phyloP scores from a whole-genome alignment of 495 filamentous ascomycete species.

The Diplogelasinospora grovesii region DNA sequence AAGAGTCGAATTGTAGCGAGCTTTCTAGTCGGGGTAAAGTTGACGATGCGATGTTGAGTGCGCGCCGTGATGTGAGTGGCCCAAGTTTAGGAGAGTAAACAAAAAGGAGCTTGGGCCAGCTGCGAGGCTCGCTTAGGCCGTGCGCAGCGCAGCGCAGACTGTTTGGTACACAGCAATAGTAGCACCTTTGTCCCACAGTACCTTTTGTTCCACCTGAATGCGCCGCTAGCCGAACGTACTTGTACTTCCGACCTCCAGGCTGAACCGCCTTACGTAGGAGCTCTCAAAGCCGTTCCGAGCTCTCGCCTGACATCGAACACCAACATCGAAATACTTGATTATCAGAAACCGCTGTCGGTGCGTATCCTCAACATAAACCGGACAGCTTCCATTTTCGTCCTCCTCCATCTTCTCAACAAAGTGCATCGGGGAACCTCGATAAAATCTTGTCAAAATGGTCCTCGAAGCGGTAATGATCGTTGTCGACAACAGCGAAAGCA shows the following conservation, averaged over 20 bases:
- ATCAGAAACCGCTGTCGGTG: no score
- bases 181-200: no score
- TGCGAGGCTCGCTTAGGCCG: not conserved
- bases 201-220: no score
- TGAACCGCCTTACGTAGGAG: conserved; percentile 26
- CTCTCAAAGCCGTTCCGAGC: conserved; percentile 2
- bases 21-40: no score
- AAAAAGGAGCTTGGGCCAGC: conserved; percentile 18
- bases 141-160: no score
- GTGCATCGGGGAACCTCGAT: no score
- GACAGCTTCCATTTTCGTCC: no score
- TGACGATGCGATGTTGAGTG: not conserved
- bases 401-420: no score
- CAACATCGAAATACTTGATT: conserved; percentile 1
- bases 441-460: conserved; percentile 43
- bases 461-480: conserved; percentile 62
- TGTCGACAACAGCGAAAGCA: conserved; percentile 97
- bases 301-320: not conserved
- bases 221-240: no score
- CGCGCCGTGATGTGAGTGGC: conserved; percentile 23
- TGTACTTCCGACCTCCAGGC: conserved; percentile 5
- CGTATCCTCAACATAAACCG: no score
- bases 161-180: no score
- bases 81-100: conserved; percentile 27
- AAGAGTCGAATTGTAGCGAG: conserved; percentile 9